Percentiles rank a stretch among this genome's conserved stretches.
phyloP scores from a whole-genome alignment of 441 rosid species.

The Kokia cookei region DNA sequence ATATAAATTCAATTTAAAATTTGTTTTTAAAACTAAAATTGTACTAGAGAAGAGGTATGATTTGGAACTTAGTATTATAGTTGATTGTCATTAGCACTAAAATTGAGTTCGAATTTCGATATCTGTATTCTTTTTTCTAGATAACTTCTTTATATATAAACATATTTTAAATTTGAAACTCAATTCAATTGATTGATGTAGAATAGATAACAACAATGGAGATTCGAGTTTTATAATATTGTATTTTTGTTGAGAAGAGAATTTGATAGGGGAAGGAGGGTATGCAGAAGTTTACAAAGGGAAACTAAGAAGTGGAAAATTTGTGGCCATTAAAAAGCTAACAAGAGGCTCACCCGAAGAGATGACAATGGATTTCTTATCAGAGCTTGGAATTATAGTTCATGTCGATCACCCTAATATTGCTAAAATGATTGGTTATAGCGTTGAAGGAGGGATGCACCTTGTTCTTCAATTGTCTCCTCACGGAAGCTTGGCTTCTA shows the following conservation, averaged over 20 bases:
- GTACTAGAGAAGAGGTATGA: too few species aligned
- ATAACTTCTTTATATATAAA: too few species aligned
- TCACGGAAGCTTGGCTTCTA: slow-evolving; percentile 80
- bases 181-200: too few species aligned
- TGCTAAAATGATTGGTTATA: slow-evolving; percentile 81
- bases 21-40: too few species aligned
- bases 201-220: too few species aligned
- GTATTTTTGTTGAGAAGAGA: slow-evolving; percentile 31
- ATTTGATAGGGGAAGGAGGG: slow-evolving; percentile 94
- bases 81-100: too few species aligned
- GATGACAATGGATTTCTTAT: slow-evolving; percentile 79
- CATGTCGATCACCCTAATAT: slow-evolving; percentile 92
- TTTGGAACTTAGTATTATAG: too few species aligned
- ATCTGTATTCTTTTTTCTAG: too few species aligned
- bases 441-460: slow-evolving; percentile 97
- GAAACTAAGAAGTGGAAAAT: slow-evolving; percentile 45
- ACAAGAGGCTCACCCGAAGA: slow-evolving; percentile 82
- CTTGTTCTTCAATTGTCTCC: slow-evolving; percentile 86
- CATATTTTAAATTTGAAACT: too few species aligned
- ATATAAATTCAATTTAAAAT: too few species aligned
- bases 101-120: too few species aligned
- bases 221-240: background rate
- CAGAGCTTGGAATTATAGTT: slow-evolving; percentile 84
- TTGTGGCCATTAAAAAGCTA: slow-evolving; percentile 72
- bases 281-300: slow-evolving; percentile 90